Evolutionary conservation across 2,329 filamentous ascomycete genomes (phyloP), one percentile per base, ranked within the genome.

Genomic region (Didymella glomerata): DNA sequence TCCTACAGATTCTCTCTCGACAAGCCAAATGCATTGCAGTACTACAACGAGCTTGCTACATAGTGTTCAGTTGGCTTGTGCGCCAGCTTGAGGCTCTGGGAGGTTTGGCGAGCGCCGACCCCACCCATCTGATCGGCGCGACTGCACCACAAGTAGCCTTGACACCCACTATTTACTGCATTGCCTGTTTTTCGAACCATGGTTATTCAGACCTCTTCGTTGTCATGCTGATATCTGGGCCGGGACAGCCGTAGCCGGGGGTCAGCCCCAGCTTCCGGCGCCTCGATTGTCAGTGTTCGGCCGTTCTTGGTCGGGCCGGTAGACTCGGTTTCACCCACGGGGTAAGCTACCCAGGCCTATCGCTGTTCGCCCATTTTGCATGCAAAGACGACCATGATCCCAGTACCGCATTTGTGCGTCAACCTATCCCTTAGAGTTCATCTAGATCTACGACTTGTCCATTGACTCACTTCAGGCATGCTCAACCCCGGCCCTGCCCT

Each of bases 261-360:
- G 4, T 24, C 18, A 55, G 40, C 24, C 9, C 32, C 47, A n/a
- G 47, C 32, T 41, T 47, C 36, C 38, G 44, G 55, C 27, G 18
- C n/a, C 34, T 32, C 28, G 22, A 14, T 14, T 49, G 13, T 24
- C 11, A 25, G 14, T 24, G 4, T 38, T 36, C 41, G 47, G 56
- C 24, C 32, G 7, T 46, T 42, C 25, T 34, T 30, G 25, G 16
- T 59, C 56, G 56, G 56, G 50, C 56, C 56, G 56, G 24, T 41
- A 4, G n/a, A 41, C 46, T 54, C 47, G 56, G 56, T 50, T 34
- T 50, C 50, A 27, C 16, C 22, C 13, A 24, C 28, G 22, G 27
- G 18, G 6, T 9, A n/a, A 20, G 16, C 20, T 28, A n/a, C 11
- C 20, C 25, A 20, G 34, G 10, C 48, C 34, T 42, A 13, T 41